A percentile compares a stretch with the other conserved stretches of the same genome.
Conservation (phyloP, 192 early-diverging fungal species). For the Linnemannia schmuckeri region DNA sequence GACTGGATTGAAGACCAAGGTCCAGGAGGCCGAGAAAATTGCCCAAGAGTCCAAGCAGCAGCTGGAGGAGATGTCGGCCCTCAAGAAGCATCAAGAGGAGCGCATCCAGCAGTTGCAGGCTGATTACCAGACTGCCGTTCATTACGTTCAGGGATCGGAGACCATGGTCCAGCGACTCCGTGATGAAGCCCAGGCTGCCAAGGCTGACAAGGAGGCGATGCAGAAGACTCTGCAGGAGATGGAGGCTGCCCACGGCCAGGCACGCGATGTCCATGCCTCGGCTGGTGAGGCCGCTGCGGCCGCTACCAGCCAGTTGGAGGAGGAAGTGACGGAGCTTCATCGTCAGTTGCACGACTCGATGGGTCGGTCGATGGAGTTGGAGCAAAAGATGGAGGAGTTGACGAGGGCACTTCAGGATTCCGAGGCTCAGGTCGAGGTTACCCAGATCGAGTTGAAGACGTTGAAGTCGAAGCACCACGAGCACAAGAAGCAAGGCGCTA, state of each 20-base stretch:
- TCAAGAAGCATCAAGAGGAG: constrained; percentile 43
- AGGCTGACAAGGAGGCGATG: constrained; percentile 13
- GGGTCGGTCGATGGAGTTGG: constrained; percentile 47
- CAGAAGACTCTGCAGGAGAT: constrained; percentile 14
- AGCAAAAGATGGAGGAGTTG: constrained; percentile 44
- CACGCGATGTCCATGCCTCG: constrained; percentile 3
- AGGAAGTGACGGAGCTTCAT: constrained; percentile 36
- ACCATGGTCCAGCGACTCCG: constrained; percentile 53
- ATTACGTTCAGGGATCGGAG: constrained; percentile 57
- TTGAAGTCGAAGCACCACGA: constrained; percentile 52
- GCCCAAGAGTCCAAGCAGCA: constrained; percentile 36
- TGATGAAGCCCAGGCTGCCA: constrained; percentile 45
- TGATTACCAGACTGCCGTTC: constrained; percentile 59
- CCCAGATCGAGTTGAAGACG: constrained; percentile 24
- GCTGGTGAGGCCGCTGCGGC: constrained; percentile 10
- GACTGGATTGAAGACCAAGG: constrained; percentile 28
- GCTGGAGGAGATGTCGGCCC: constrained; percentile 20
- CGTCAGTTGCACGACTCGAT: constrained; percentile 45
- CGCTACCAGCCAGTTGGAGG: constrained; percentile 21
- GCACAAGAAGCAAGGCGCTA: constrained; percentile 47
- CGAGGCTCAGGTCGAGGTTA: constrained; percentile 21
- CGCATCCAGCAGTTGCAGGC: constrained; percentile 58
- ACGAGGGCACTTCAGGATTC: constrained; percentile 22
- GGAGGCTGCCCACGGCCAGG: constrained; percentile 19
- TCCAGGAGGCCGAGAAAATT: constrained; percentile 36